A percentile compares a stretch with the other conserved stretches of the same genome.
Evolutionary conservation across 2,329 filamentous ascomycete genomes (phyloP).

Genomic region (Paecilomyces sp.): DNA sequence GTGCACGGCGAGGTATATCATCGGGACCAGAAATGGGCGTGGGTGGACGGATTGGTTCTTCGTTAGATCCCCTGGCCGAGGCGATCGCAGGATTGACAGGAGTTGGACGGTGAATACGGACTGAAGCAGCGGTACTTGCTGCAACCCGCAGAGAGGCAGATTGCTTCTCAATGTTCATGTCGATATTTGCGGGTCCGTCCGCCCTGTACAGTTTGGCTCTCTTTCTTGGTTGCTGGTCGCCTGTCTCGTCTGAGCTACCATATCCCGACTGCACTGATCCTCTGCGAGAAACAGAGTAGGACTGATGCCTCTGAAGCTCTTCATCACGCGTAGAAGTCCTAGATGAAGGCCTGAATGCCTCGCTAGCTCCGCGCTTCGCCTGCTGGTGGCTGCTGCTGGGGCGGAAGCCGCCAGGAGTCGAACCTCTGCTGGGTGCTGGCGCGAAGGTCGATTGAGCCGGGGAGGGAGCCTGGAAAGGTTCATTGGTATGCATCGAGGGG

Average conservation of each 20-base stretch:
- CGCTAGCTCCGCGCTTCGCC: constrained; percentile 26
- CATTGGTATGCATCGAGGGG: constrained; percentile 19
- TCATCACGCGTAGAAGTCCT: constrained; percentile 47
- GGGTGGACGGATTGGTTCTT: constrained; percentile 41
- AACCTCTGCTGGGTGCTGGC: constrained; percentile 26
- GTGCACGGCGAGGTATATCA: constrained; percentile 22
- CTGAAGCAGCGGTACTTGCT: constrained; percentile 80
- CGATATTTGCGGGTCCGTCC: constrained; percentile 61
- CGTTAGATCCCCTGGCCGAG: constrained; percentile 23
- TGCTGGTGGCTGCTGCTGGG: constrained; percentile 15
- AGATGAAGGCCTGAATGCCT: constrained; percentile 53
- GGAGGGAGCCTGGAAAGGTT: constrained; percentile 28
- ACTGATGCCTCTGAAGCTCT: constrained; percentile 20
- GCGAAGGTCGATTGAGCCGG: constrained; percentile 28
- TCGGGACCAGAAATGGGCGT: constrained; percentile 34
- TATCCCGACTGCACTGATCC: constrained; percentile 50
- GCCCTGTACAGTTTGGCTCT: constrained; percentile 70
- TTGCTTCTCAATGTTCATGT: constrained; percentile 61
- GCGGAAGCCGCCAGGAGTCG: constrained; percentile 27
- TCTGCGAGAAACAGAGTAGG: constrained; percentile 18
- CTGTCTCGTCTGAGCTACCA: constrained; percentile 63
- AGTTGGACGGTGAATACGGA: constrained; percentile 75
- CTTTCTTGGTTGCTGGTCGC: constrained; percentile 60
- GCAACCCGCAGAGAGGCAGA: constrained; percentile 80
- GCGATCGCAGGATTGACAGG: constrained; percentile 33